A percentile compares a stretch with the other conserved stretches of the same genome.
These are phyloP conservation scores for Paecilomyces fulvus DNA, from an alignment of 2,329 filamentous ascomycete species.

Conservation along the genomic window DNA sequence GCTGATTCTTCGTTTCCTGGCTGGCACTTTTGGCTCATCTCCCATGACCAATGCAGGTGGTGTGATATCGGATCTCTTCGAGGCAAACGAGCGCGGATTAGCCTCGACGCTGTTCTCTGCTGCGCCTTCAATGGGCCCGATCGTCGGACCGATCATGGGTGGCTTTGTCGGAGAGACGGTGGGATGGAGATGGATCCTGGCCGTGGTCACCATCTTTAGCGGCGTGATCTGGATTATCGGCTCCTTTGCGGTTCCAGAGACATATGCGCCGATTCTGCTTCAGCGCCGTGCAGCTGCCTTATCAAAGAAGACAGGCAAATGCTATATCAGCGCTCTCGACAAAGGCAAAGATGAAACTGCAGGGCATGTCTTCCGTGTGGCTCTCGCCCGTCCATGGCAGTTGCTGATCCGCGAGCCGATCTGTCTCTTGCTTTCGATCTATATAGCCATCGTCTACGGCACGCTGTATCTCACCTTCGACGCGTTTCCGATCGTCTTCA, in stretches of 20 bases:
- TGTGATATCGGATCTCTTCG: conserved; percentile 40
- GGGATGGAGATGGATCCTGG: conserved; percentile 39
- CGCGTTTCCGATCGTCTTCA: conserved; percentile 40
- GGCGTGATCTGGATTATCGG: conserved; percentile 37
- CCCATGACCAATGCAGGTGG: conserved; percentile 40
- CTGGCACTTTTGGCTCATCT: conserved; percentile 35
- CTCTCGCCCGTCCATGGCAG: conserved; percentile 36
- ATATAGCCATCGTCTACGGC: conserved; percentile 40
- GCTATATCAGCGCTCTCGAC: conserved; percentile 29
- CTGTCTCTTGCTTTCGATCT: conserved; percentile 35
- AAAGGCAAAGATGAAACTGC: conserved; percentile 27
- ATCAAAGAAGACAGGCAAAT: conserved; percentile 37
- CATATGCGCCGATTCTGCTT: conserved; percentile 41
- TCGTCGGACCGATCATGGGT: conserved; percentile 45
- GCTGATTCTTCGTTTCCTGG: conserved; percentile 41
- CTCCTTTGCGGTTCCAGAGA: conserved; percentile 36
- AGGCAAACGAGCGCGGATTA: conserved; percentile 32
- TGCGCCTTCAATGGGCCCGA: conserved; percentile 38
- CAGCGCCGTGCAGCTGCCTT: conserved; percentile 35
- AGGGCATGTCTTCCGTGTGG: conserved; percentile 30
- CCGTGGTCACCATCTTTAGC: conserved; percentile 35
- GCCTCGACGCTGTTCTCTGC: conserved; percentile 35
- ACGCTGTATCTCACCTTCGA: conserved; percentile 41
- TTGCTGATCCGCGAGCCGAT: conserved; percentile 41
- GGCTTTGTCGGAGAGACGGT: conserved; percentile 41